Percentiles rank a stretch among this genome's conserved stretches.
Conservation (phyloP, 2,329 filamentous ascomycete species). For the Pseudogymnoascus sp. region DNA sequence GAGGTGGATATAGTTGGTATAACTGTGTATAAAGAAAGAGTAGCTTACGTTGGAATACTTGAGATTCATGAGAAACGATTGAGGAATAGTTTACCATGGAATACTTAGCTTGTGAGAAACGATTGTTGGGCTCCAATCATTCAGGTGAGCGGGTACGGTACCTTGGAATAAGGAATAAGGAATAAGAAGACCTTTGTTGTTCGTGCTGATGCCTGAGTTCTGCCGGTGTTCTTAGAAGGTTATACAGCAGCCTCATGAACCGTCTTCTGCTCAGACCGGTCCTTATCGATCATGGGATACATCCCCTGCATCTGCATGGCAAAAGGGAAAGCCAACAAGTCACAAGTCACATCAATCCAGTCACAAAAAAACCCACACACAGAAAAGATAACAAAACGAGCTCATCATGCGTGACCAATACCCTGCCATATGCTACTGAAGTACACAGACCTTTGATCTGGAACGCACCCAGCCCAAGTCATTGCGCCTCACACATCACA, state of each 20-base stretch:
- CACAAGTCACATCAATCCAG: background rate
- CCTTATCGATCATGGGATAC: background rate
- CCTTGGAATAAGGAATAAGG: background rate
- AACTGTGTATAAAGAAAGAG: background rate
- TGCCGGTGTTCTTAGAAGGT: background rate
- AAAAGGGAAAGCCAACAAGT: background rate
- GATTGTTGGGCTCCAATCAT: background rate
- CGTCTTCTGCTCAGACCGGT: background rate
- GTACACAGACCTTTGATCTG: constrained; percentile 20
- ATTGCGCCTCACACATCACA: constrained; percentile 2
- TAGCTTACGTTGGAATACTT: background rate
- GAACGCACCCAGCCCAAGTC: constrained; percentile 6
- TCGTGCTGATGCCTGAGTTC: background rate
- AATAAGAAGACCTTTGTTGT: background rate
- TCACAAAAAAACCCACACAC: background rate
- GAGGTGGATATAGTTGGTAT: too few relatives aligned
- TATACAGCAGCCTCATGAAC: background rate
- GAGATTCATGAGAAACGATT: too few relatives aligned
- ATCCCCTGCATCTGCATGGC: background rate
- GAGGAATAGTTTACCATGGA: background rate
- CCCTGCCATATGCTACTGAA: constrained; percentile 25
- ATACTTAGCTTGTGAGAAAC: background rate
- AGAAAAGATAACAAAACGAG: background rate
- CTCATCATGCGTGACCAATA: constrained; percentile 11
- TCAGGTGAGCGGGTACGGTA: background rate